These are phyloP conservation scores for Phialemoniopsis sp. DNA, from an alignment of 2,329 filamentous ascomycete species.

Conservation along the genomic window DNA sequence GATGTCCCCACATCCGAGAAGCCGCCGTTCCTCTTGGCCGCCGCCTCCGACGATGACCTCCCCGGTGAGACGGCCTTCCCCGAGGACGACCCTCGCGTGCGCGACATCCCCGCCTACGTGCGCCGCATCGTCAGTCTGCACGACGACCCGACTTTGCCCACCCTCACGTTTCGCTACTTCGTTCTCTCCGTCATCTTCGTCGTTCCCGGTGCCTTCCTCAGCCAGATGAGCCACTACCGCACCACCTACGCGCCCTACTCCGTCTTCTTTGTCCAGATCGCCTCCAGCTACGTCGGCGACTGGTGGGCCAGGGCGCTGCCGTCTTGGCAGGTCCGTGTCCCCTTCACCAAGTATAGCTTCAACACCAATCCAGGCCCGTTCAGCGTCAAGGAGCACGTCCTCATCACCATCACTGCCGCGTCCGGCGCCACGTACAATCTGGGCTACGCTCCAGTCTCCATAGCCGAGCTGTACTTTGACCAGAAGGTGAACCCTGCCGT, in stretches of 20 bases:
- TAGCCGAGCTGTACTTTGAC: conserved; percentile 11
- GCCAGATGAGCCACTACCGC: conserved; percentile 9
- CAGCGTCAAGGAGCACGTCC: conserved; percentile 12
- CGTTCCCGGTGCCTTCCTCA: conserved; percentile 9
- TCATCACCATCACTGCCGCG: conserved; percentile 15
- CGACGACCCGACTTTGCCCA: conserved; percentile 9
- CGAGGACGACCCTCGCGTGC: conserved; percentile 19
- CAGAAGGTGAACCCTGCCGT: conserved; percentile 12
- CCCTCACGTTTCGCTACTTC: conserved; percentile 13
- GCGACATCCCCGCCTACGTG: conserved; percentile 11
- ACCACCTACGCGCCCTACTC: conserved; percentile 10
- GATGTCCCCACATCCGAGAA: no score
- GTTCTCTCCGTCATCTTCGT: conserved; percentile 10
- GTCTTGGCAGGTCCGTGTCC: conserved; percentile 9
- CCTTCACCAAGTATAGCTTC: no score
- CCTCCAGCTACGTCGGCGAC: conserved; percentile 11
- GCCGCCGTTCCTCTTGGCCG: no score
- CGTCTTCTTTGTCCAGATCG: conserved; percentile 14
- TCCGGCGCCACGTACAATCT: conserved; percentile 12
- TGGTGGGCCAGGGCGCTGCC: conserved; percentile 10
- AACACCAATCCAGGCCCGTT: conserved; percentile 15
- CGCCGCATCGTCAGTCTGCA: conserved; percentile 14
- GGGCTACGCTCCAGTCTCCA: conserved; percentile 27
- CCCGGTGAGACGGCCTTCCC: conserved; percentile 15
- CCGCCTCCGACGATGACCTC: background rate